Percentiles rank a stretch among this genome's conserved stretches.
Conservation (phyloP, 345 rosid genomes). For the Ricinus communis region DNA sequence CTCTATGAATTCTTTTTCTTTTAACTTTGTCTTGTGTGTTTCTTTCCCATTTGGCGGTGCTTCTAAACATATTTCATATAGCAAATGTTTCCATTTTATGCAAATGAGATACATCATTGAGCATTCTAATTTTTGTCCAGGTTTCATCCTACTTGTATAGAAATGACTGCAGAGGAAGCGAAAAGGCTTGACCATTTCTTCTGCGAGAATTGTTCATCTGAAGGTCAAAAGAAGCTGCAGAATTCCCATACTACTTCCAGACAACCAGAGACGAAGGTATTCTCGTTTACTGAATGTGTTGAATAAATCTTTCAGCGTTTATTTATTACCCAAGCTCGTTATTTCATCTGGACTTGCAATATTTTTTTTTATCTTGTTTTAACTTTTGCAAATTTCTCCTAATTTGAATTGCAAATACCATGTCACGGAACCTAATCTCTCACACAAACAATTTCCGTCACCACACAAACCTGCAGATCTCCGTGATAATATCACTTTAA, state of each 20-base stretch:
- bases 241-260: conserved; percentile 51
- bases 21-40: too few relatives aligned
- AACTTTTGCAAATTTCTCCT: too few relatives aligned
- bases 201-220: conserved; percentile 79
- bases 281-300: background rate
- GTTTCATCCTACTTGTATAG: conserved; percentile 99
- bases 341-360: background rate
- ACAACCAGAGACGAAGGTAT: conserved; percentile 67
- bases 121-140: conserved; percentile 61
- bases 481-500: too few relatives aligned
- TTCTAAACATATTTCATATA: too few relatives aligned
- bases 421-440: too few relatives aligned
- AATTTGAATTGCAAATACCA: too few relatives aligned
- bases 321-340: background rate
- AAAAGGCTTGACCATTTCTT: conserved; percentile 75
- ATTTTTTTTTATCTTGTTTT: too few relatives aligned
- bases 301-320: background rate
- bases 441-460: too few relatives aligned
- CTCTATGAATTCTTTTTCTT: too few relatives aligned
- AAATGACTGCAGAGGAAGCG: conserved; percentile 80
- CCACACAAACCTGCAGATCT: too few relatives aligned
- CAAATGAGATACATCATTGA: conserved; percentile 24
- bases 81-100: too few relatives aligned
- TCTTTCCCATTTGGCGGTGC: too few relatives aligned
- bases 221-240: conserved; percentile 60